A percentile compares a stretch with the other conserved stretches of the same genome.
Conservation (phyloP, 768 basidiomycete species). For the Sistotremastrum niveocremeum region DNA sequence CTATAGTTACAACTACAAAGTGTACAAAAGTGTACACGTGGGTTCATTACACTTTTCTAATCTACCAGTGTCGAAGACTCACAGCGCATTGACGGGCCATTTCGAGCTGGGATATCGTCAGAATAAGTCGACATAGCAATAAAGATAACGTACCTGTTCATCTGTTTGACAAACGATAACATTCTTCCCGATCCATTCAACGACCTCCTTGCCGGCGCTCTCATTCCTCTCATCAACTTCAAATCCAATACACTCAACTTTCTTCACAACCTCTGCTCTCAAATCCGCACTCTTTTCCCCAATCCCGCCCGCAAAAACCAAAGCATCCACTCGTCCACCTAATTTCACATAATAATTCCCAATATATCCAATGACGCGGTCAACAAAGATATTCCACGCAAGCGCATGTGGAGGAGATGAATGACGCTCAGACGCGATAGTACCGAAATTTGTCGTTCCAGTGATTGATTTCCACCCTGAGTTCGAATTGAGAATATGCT, state of each 20-base stretch:
- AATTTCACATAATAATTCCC: constrained; percentile 70
- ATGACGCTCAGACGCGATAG: constrained; percentile 36
- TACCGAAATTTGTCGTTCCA: constrained; percentile 73
- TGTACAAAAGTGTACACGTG: too few relatives aligned
- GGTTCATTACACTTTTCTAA: too few relatives aligned
- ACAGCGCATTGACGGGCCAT: constrained; percentile 30
- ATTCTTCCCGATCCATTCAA: constrained; percentile 35
- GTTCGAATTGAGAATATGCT: constrained; percentile 61
- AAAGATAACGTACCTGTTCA: constrained; percentile 34
- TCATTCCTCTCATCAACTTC: constrained; percentile 39
- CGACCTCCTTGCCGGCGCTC: constrained; percentile 16
- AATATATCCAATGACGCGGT: constrained; percentile 58
- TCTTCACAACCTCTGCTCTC: constrained; percentile 39
- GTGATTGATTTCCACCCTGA: constrained; percentile 69
- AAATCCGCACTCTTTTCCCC: constrained; percentile 63
- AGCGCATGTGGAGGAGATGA: constrained; percentile 21
- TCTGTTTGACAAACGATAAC: constrained; percentile 55
- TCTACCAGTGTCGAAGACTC: too few relatives aligned
- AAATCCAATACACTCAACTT: constrained; percentile 51
- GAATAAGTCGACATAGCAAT: not conserved
- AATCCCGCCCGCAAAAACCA: constrained; percentile 83
- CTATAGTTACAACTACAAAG: too few relatives aligned
- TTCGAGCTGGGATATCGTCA: constrained; percentile 17
- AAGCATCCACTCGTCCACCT: constrained; percentile 39
- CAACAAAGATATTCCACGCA: constrained; percentile 69